Base-by-base conservation (phyloP, 495 filamentous ascomycete genomes). In the Aspergillus cristatus region DNA sequence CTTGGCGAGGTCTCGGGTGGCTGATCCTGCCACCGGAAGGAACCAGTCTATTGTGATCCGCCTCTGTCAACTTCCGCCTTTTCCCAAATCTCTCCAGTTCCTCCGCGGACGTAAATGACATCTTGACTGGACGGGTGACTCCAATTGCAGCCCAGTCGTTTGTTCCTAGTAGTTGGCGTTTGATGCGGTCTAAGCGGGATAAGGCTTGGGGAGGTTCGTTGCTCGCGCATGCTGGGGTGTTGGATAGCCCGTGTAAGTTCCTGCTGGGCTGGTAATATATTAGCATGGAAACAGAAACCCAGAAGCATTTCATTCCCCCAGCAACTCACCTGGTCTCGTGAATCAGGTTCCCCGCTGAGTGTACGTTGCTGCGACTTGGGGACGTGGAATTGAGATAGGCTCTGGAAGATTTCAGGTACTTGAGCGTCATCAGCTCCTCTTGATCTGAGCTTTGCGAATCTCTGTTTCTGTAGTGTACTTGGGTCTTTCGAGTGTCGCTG, bases 131-230 rank as follows among this genome's bases (percentile, higher is more conserved):
- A 33, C 57, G 60, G 11, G 61, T 39, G 1, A 44, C 48, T 7
- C 53, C 51, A 10, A 65, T 39, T 4, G 47, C 52, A 14, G 53
- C 63, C 65, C 63, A 65, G 43, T 67, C 61, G 7, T 47, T 28
- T 17, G 48, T 49, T 42, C 59, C 31, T 0, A 69, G 55, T 1
- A 69, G 49, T 15, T 48, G 46, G 12, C 42, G 56, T 37, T 63
- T 65, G 28, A 63, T 38, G 6, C 22, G 3, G 8, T 51, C 52
- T 24, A 62, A 33, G 14, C 30, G 43, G n/a, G 26, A 41, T 14
- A 18, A 28, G 14, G 32, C 11, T 17, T 40, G 32, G 17, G 30
- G 33, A 14, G 35, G 28, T 10, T 15, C 24, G 14, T n/a, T n/a
- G n/a, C n/a, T n/a, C n/a, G n/a, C n/a, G n/a, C n/a, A n/a, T n/a